These are phyloP conservation scores for Podaxis pistillaris DNA, from an alignment of 768 basidiomycete species.

Conservation along the genomic window DNA sequence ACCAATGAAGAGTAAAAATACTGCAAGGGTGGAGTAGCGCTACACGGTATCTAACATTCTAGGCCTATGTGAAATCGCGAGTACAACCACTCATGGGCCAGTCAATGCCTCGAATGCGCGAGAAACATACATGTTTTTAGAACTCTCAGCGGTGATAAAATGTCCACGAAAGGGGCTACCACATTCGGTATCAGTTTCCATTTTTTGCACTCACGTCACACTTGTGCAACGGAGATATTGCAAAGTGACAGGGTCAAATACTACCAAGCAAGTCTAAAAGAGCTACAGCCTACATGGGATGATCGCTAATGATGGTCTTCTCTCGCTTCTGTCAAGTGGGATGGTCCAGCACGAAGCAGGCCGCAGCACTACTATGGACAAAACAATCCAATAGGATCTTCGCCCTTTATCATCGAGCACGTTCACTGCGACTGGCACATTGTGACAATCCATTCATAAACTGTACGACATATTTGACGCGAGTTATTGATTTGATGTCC, in stretches of 20 bases:
- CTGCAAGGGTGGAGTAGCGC: not conserved
- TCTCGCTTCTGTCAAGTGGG: not conserved
- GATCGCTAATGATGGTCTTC: not conserved
- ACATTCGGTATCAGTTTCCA: not conserved
- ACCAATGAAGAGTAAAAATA: not conserved
- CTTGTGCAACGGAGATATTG: not conserved
- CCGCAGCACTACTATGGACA: not conserved
- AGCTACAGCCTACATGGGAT: not conserved
- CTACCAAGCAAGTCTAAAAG: not conserved
- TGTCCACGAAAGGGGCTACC: not conserved
- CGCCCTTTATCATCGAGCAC: not conserved
- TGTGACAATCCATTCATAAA: constrained; percentile 4
- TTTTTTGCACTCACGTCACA: not conserved
- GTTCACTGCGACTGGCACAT: not conserved
- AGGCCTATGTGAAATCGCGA: not conserved
- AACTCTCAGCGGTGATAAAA: not conserved
- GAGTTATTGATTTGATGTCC: not conserved
- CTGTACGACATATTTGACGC: not conserved
- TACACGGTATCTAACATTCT: not conserved
- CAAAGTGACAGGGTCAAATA: constrained; percentile 7
- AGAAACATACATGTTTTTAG: not conserved
- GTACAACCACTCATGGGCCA: not conserved
- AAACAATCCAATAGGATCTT: not conserved
- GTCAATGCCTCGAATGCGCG: not conserved
- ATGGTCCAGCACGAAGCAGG: not conserved